phyloP scores from a whole-genome alignment of 805 yeast species.

The Ogataea haglerorum region DNA sequence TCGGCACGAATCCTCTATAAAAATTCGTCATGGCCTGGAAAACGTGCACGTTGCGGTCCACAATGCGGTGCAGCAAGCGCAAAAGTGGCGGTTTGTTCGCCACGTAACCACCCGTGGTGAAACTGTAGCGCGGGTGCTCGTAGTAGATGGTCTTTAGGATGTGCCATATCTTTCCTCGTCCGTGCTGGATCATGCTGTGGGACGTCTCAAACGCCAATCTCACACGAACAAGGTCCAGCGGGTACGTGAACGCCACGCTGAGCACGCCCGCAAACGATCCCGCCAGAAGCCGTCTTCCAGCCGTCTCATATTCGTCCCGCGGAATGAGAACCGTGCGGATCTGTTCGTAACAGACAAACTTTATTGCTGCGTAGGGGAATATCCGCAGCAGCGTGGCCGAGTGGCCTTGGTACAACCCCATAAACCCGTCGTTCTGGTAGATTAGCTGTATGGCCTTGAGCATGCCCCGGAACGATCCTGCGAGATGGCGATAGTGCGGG shows the following conservation, averaged over 20 bases:
- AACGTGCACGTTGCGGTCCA: constrained; percentile 33
- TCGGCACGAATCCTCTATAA: constrained; percentile 92
- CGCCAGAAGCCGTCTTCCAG: constrained; percentile 72
- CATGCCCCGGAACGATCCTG: constrained; percentile 79
- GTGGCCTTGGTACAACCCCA: constrained; percentile 92
- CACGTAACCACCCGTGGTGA: constrained; percentile 29
- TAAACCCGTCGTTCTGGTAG: constrained; percentile 61
- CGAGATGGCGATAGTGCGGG: constrained; percentile 76
- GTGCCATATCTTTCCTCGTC: constrained; percentile 32
- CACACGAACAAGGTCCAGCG: constrained; percentile 86
- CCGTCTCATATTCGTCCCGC: constrained; percentile 69
- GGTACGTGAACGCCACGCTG: constrained; percentile 87
- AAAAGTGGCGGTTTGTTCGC: constrained; percentile 30
- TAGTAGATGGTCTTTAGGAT: constrained; percentile 30
- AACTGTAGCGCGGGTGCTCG: constrained; percentile 32
- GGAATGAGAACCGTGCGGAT: constrained; percentile 79
- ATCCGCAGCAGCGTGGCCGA: constrained; percentile 87
- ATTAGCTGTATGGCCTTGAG: constrained; percentile 69
- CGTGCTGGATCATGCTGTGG: constrained; percentile 25
- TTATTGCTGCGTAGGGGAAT: constrained; percentile 96
- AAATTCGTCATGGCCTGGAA: constrained; percentile 56
- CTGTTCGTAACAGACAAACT: constrained; percentile 95
- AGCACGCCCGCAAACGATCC: constrained; percentile 90
- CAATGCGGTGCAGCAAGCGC: constrained; percentile 27
- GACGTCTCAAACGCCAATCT: constrained; percentile 85